Base-by-base conservation (phyloP, 2,329 filamentous ascomycete species). In the Pestalotiopsis sp. region DNA sequence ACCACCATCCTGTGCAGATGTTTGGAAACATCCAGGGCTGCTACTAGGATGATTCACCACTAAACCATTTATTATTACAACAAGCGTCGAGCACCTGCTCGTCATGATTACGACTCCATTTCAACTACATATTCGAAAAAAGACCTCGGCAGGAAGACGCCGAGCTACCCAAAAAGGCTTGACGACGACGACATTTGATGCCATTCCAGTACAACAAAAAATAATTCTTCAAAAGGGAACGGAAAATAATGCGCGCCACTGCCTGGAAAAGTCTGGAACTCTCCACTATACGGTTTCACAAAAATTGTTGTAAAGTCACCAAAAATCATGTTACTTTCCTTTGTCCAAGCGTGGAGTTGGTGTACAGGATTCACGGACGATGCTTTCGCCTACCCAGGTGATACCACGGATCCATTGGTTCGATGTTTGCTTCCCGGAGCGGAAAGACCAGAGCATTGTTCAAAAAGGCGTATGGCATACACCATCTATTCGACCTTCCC, bases 1-100 rank as follows among this genome's bases (percentile, higher is more conserved):
- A 88, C 68, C 85, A 87, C 69, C 83, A 85, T 60, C 86, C 86
- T 77, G 82, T 87, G 68, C 82, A 84, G 41, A 79, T 88, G 66
- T 82, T 88, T 73, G 79, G 82, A 64, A 82, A 85, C 69, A 82
- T 87, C 68, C 86, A 85, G 76, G 84, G 85, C 69, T 87, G 81
- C 75, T 83, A 85, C 77, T 87, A 85, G 71, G 36, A 27, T 14
- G 20, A 14, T 38, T 52, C 14, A 41, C 41, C 17, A 27, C 4
- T 25, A 45, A 41, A 62, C 25, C 36, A 57, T 17, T 62, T 38
- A 17, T 60, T 62, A 61, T 23, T 56, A 49, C 25, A 59, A 60
- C 12, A 14, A 36, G 31, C 31, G 31, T 36, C 62, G 52, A 66
- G 62, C 38, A 20, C 62, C 60, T 39, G 60, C 20, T 63, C 60